Percentiles rank a stretch among this genome's conserved stretches.
These are phyloP conservation scores for Plasmopara halstedii DNA, from an alignment of 352 stramenopile species.

Conservation along the genomic window DNA sequence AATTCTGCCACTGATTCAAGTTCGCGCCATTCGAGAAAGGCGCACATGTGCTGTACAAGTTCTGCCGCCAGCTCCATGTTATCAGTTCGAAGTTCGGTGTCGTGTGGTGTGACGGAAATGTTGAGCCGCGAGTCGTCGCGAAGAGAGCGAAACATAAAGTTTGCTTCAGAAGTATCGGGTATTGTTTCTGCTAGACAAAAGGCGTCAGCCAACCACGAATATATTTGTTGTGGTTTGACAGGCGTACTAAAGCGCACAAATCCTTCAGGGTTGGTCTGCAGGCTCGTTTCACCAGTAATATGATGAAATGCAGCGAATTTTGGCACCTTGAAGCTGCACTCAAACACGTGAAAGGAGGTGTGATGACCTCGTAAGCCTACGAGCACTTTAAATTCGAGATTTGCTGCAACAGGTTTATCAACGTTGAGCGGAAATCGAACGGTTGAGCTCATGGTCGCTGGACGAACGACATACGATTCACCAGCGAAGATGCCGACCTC, in stretches of 20 bases:
- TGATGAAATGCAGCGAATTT: slow-evolving; percentile 84
- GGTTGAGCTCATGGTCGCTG: slow-evolving; percentile 32
- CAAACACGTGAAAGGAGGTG: slow-evolving; percentile 83
- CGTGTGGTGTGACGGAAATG: slow-evolving; percentile 38
- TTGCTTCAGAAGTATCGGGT: slow-evolving; percentile 30
- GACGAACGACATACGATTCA: slow-evolving; percentile 69
- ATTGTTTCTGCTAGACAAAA: slow-evolving; percentile 41
- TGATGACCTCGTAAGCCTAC: slow-evolving; percentile 78
- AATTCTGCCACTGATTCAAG: slow-evolving; percentile 84
- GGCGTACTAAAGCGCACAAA: slow-evolving; percentile 64
- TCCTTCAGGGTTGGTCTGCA: slow-evolving; percentile 32
- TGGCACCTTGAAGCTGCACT: slow-evolving; percentile 62
- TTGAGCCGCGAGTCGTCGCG: slow-evolving; percentile 42
- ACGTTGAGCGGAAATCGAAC: slow-evolving; percentile 51
- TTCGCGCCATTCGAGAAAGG: slow-evolving; percentile 77
- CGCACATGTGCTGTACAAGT: slow-evolving; percentile 84
- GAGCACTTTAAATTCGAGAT: slow-evolving; percentile 62
- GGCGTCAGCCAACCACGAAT: slow-evolving; percentile 56
- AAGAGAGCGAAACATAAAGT: slow-evolving; percentile 57
- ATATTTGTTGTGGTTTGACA: slow-evolving; percentile 67
- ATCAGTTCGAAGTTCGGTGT: slow-evolving; percentile 68
- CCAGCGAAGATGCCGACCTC: slow-evolving; percentile 83
- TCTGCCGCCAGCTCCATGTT: slow-evolving; percentile 84
- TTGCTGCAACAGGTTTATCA: slow-evolving; percentile 56
- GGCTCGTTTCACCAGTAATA: slow-evolving; percentile 22